Evolutionary conservation across 441 rosid genomes (phyloP).

Genomic region (Sinapis alba): DNA sequence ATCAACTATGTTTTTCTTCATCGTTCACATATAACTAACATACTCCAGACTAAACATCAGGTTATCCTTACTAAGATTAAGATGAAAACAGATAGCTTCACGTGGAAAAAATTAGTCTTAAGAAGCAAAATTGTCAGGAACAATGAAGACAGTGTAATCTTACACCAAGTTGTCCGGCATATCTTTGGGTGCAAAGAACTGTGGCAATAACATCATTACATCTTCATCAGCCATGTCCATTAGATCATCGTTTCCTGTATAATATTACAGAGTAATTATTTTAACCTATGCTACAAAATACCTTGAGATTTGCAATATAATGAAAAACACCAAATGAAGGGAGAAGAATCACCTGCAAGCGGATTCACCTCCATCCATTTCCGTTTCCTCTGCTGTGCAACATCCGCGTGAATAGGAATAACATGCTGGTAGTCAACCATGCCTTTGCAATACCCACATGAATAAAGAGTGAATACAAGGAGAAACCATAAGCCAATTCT

Average conservation of each 20-base stretch:
- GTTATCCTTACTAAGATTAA: neutral
- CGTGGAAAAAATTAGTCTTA: neutral
- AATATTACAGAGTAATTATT: neutral
- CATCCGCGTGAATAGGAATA: conserved; percentile 81
- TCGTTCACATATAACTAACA: neutral
- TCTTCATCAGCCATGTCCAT: conserved; percentile 81
- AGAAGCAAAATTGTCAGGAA: neutral
- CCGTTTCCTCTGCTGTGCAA: conserved; percentile 69
- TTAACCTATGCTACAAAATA: neutral
- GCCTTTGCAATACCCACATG: conserved; percentile 79
- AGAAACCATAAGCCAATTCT: conserved; percentile 2
- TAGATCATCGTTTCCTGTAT: conserved; percentile 58
- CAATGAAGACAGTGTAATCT: conserved; percentile 38
- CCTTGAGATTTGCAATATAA: neutral
- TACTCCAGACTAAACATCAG: neutral
- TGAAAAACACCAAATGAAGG: conserved; percentile 10
- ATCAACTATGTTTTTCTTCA: neutral
- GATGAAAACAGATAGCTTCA: conserved; percentile 13
- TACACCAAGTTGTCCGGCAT: conserved; percentile 78
- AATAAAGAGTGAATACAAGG: conserved; percentile 6
- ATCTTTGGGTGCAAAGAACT: conserved; percentile 83
- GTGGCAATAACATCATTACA: conserved; percentile 83
- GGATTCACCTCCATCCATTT: conserved; percentile 63
- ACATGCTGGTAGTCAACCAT: conserved; percentile 98
- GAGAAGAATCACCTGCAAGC: conserved; percentile 48